Evolutionary conservation across 495 filamentous ascomycete genomes (phyloP).

Genomic region (Elasticomyces elasticus): DNA sequence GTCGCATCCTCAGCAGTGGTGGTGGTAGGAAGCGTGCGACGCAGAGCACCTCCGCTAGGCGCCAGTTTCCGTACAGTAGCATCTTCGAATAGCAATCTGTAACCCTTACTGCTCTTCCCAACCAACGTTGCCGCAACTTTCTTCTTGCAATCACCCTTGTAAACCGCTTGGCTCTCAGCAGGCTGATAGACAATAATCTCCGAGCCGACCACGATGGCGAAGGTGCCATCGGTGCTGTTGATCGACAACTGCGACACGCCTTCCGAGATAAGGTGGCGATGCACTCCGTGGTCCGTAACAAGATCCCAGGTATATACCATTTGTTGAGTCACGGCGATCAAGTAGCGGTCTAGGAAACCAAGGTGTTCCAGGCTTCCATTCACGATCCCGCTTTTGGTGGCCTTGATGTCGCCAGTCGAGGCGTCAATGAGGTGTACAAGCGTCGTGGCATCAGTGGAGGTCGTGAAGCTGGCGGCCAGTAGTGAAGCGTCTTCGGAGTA

Average conservation of each 20-base stretch:
- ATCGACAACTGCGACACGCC: constrained; percentile 43
- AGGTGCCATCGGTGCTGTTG: constrained; percentile 39
- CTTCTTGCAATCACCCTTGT: constrained; percentile 29
- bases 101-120: constrained; percentile 29
- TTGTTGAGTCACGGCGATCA: constrained; percentile 42
- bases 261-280: constrained; percentile 26
- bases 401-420: constrained; percentile 43
- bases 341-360: constrained; percentile 47
- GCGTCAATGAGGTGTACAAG: constrained; percentile 53
- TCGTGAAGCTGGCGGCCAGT: constrained; percentile 49
- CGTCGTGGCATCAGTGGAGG: constrained; percentile 32
- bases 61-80: constrained; percentile 38
- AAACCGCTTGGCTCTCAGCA: constrained; percentile 38
- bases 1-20: neutral
- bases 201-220: constrained; percentile 11
- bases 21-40: constrained; percentile 12
- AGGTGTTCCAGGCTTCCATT: constrained; percentile 43
- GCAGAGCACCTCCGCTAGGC: constrained; percentile 32
- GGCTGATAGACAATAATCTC: constrained; percentile 22
- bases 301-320: constrained; percentile 50
- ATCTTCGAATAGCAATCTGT: constrained; percentile 42
- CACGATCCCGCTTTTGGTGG: constrained; percentile 47
- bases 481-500: constrained; percentile 85
- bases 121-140: constrained; percentile 47
- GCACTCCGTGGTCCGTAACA: constrained; percentile 47